Evolutionary conservation across 805 yeast genomes (phyloP).

Genomic region (Candida schatavii): DNA sequence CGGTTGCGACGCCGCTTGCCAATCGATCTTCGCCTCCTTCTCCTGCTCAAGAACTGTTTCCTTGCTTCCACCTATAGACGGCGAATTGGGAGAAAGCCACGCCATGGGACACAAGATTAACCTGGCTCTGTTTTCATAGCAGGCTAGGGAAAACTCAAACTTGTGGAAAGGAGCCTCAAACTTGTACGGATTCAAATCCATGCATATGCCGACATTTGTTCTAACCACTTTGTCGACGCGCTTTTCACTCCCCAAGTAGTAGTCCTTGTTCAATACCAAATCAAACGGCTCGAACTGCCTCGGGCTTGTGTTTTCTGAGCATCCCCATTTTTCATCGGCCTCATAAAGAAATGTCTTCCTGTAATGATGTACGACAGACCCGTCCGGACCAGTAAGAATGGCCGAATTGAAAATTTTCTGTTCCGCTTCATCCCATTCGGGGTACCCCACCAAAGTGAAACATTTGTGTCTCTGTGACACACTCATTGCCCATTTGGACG

Average conservation of each 20-base stretch:
- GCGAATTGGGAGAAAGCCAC: slow-evolving; percentile 65
- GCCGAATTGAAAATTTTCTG: slow-evolving; percentile 66
- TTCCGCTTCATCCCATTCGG: slow-evolving; percentile 45
- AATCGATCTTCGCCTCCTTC: background rate
- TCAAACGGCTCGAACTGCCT: slow-evolving; percentile 49
- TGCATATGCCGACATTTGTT: slow-evolving; percentile 80
- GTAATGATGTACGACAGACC: slow-evolving; percentile 61
- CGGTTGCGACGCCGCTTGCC: background rate
- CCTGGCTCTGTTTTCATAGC: slow-evolving; percentile 45
- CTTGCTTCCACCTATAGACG: slow-evolving; percentile 24
- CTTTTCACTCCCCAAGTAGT: slow-evolving; percentile 12
- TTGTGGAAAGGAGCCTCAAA: slow-evolving; percentile 75
- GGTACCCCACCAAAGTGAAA: slow-evolving; percentile 78
- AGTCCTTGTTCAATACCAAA: slow-evolving; percentile 24
- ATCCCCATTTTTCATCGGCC: slow-evolving; percentile 81
- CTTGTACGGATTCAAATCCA: slow-evolving; percentile 88
- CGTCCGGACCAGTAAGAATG: slow-evolving; percentile 56
- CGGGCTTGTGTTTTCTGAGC: slow-evolving; percentile 54
- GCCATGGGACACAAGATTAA: slow-evolving; percentile 80
- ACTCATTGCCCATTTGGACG: slow-evolving; percentile 55
- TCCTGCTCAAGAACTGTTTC: background rate
- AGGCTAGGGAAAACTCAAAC: slow-evolving; percentile 66
- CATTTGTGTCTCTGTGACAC: slow-evolving; percentile 52
- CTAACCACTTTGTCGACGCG: slow-evolving; percentile 11
- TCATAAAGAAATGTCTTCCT: slow-evolving; percentile 74